A percentile compares a stretch with the other conserved stretches of the same genome.
Evolutionary conservation across 768 basidiomycete genomes (phyloP).

Genomic region (Sarcodon aspratus): DNA sequence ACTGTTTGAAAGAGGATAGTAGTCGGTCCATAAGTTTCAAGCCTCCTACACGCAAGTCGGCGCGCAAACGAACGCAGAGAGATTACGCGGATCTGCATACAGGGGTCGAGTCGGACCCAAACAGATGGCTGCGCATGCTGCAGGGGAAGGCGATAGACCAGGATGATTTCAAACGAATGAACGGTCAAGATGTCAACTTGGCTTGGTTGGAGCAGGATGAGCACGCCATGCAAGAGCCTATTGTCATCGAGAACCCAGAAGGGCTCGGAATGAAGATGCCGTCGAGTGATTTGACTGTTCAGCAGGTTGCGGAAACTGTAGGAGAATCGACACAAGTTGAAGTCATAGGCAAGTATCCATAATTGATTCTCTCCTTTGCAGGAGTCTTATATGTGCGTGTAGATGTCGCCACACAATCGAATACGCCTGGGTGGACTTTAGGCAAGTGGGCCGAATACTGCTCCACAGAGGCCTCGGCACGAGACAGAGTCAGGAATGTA

Average conservation of each 20-base stretch:
- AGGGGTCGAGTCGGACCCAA: slow-evolving; percentile 51
- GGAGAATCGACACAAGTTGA: slow-evolving; percentile 75
- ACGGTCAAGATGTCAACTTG: slow-evolving; percentile 51
- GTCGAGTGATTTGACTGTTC: slow-evolving; percentile 51
- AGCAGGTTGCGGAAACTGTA: slow-evolving; percentile 69
- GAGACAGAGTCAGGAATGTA: slow-evolving; percentile 89
- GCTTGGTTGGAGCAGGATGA: slow-evolving; percentile 71
- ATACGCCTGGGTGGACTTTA: slow-evolving; percentile 79
- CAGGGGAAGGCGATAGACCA: slow-evolving; percentile 52
- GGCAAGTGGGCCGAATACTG: slow-evolving; percentile 88
- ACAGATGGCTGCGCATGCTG: slow-evolving; percentile 53
- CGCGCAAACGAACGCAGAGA: slow-evolving; percentile 59
- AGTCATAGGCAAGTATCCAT: slow-evolving; percentile 64
- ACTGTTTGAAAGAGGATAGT: slow-evolving; percentile 50
- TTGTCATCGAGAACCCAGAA: slow-evolving; percentile 68
- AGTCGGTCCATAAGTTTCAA: slow-evolving; percentile 61
- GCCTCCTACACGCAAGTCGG: slow-evolving; percentile 70
- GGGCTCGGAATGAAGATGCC: slow-evolving; percentile 93
- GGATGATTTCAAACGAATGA: slow-evolving; percentile 57
- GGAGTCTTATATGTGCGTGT: slow-evolving; percentile 3
- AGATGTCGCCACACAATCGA: slow-evolving; percentile 88
- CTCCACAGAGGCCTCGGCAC: slow-evolving; percentile 46
- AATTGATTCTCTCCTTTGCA: slow-evolving; percentile 1
- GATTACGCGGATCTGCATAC: slow-evolving; percentile 73
- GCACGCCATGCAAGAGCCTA: slow-evolving; percentile 69